Evolutionary conservation across 805 yeast species (phyloP), one percentile per base, ranked within the genome.

Genomic region (Yamadazyma paraphyllophila): DNA sequence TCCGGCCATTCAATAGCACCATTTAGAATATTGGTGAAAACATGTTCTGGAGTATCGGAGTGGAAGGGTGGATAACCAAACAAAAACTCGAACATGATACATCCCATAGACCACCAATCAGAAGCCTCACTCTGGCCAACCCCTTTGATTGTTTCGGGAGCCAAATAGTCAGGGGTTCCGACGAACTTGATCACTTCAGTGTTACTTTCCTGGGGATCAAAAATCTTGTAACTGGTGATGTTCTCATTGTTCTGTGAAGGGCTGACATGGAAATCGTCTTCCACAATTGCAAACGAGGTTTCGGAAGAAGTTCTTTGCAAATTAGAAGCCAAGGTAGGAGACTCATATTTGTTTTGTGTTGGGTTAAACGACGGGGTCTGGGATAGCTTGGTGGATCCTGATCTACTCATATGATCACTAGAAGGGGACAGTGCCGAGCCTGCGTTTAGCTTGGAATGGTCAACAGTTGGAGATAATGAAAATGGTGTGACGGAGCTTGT

Each of bases 51-150:
- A 1, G 89, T 76, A 4, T 72, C 71, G 1, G 86, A 96, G 62
- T 88, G 94, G 63, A 94, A 94, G 2, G 99, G 99, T 1, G 99
- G 97, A 61, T 81, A 87, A 0, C 99, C 99, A 62, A 85, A 87
- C 34, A 89, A 60, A 59, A 94, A 85, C 65, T 94, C 99, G 70
- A 92, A 94, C 46, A 92, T 66, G 10, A 94, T 89, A 63, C 98
- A 92, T 0, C 99, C 99, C 29, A 92, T 79, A 2, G 98, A 88
- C 99, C 99, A 94, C 99, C 99, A 91, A 67, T 91, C 97, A n/a
- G 92, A 82, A 51, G 83, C 78, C 51, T 82, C 90, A 49, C 83
- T 87, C 61, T 92, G 97, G 0, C 87, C 85, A 1, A 76, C 73
- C 33, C 97, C 98, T 35, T 77, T 72, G 50, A 94, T 89, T 0